Base-by-base conservation (phyloP, 2,329 filamentous ascomycete species). In the Claviceps sp. region DNA sequence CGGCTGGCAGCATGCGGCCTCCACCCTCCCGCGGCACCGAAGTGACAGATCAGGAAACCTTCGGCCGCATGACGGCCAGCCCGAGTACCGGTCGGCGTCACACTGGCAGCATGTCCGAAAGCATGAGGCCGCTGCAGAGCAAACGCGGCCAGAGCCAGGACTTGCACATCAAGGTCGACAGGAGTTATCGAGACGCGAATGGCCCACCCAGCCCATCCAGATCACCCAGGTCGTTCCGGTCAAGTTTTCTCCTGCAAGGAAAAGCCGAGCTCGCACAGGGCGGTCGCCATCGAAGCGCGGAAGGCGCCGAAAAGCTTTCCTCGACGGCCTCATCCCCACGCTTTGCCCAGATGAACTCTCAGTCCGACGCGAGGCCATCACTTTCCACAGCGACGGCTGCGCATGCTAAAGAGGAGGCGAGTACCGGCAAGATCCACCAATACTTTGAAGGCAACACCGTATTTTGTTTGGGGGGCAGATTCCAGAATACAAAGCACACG, bases 381-480 rank as follows among this genome's bases (percentile, higher is more conserved):
- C 56, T 23, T 3, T 34, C 29, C 29, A 34, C 29, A 4, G 29
- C 29, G 29, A 34, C 9, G 53, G 59, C 56, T 49, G 52, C 61
- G 6, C 17, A 23, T 34, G 11, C 42, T 5, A 17, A n/a, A 6
- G 42, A 42, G 9, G 26, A 42, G n/a, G 67, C 73, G 38, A 54
- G 53, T 62, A 78, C 51, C 82, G 62, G 62, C 49, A 83, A 78
- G 57, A 95, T 96, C 60, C 86, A 91, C 67, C 81, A 97, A 64
- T 95, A 95, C 66, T 97, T 96, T 61, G 80, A 87, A 45, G 93
- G 93, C 45, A 98, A 97, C 63, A 95, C 88, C 0, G 74, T 89
- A 23, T 98, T 98, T 64, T 95, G 83, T 65, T 75, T 87, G 53
- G 85, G 87, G 37, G 93, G 93, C 7, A 79, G 93, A 53, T 75